These are phyloP conservation scores for Fusarium tupiense DNA, from an alignment of 2,329 filamentous ascomycete genomes.

Conservation along the genomic window DNA sequence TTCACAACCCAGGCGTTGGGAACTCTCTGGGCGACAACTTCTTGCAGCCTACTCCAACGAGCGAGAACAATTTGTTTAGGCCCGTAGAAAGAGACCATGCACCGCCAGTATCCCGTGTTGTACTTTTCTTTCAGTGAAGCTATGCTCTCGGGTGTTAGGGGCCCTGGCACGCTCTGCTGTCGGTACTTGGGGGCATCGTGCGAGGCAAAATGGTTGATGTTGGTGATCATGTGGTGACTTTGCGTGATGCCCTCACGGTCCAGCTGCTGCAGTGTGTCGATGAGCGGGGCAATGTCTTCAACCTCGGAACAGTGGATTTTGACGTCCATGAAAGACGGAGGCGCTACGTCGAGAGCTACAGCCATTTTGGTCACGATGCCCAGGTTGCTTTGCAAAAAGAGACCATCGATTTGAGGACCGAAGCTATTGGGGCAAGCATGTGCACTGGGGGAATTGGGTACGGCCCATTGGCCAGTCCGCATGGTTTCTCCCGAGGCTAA, in stretches of 20 bases:
- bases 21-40: not conserved
- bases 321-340: not conserved
- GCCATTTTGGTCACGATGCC: not conserved
- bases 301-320: not conserved
- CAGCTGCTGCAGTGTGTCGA: not conserved
- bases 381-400: not conserved
- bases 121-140: not conserved
- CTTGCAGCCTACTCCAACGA: not conserved
- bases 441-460: not conserved
- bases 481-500: not conserved
- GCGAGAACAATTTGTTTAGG: not conserved
- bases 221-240: not conserved
- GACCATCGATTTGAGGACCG: not conserved
- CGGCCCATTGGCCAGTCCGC: slow-evolving; percentile 10
- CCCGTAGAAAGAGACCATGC: not conserved
- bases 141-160: not conserved
- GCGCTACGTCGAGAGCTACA: not conserved
- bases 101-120: not conserved
- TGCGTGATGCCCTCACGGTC: not conserved
- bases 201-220: not conserved
- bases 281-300: not conserved
- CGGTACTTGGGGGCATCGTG: not conserved
- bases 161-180: not conserved
- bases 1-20: not conserved
- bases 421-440: not conserved